Conservation (phyloP, 2,329 filamentous ascomycete species). For the Fusarium sambucinum region DNA sequence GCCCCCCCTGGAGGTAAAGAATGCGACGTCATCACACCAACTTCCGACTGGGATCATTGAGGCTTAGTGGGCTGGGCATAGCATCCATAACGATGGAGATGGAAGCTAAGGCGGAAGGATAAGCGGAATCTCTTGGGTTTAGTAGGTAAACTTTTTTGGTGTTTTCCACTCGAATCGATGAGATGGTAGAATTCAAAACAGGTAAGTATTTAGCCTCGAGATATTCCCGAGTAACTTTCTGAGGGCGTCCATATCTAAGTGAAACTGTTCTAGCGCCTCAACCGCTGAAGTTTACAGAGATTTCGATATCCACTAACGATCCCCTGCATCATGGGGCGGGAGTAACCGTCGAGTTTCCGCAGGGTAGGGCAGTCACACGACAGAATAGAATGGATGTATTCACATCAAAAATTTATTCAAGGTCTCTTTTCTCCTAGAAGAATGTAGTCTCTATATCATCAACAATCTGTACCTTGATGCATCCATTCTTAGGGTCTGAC, state of each 20-base stretch:
- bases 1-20: constrained; percentile 13
- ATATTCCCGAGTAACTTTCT: neutral
- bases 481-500: constrained; percentile 52
- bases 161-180: neutral
- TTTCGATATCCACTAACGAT: constrained; percentile 5
- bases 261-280: constrained; percentile 11
- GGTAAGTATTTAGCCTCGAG: neutral
- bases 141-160: neutral
- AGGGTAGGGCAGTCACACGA: constrained; percentile 5
- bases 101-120: constrained; percentile 14
- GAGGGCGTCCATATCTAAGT: neutral
- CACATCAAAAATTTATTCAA: neutral
- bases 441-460: constrained; percentile 47
- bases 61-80: constrained; percentile 28
- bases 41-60: constrained; percentile 19
- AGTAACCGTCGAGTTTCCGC: neutral
- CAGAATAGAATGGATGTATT: neutral
- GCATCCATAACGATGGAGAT: neutral
- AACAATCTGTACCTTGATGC: constrained; percentile 55
- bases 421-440: constrained; percentile 27
- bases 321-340: constrained; percentile 6
- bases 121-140: neutral
- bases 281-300: neutral
- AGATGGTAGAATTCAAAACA: neutral
- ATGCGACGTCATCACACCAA: constrained; percentile 42